Evolutionary conservation across 164 flowering plant species (phyloP), one percentile per base, ranked within the genome.

Genomic region (Macadamia integrifolia): DNA sequence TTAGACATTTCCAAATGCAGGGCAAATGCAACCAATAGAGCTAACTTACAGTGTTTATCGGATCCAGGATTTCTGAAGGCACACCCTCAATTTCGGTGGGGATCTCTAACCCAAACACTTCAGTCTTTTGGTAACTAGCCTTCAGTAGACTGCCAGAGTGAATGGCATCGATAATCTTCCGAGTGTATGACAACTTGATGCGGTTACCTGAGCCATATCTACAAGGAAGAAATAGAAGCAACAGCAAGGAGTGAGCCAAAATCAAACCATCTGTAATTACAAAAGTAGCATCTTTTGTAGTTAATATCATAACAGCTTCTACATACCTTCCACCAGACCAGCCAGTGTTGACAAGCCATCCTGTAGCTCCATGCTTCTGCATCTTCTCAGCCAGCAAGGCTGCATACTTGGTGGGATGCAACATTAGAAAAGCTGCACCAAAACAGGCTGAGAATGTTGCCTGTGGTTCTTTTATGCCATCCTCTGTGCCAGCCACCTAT

Each of bases 291-390:
- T 23, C 23, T 23, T 23, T 23, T 23, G 23, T 23, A 23, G 23
- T 23, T 23, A 23, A 23, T 23, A 23, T 23, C 9, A 43, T 43
- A 43, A 58, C 35, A 15, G 5, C 23, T 23, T 23, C 23, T 58
- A 18, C 12, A 28, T 81, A 88, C 93, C 91, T 87, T 75, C 94
- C 94, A 70, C 87, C 94, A 0, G 94, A 87, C 94, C 94, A 89
- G 65, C 94, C 94, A 7, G 91, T 87, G 86, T 89, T 89, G 57
- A 89, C 94, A 12, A 89, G 94, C 94, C 94, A 89, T 23, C 86
- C 94, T 1, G 94, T 89, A 5, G 94, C 90, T 9, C 94, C 90
- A 64, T 87, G 88, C 73, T 81, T 81, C 77, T 83, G 76, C 94
- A 89, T 89, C 71, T 89, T 89, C 65, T 84, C 88, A 66, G 94